A percentile compares a stretch with the other conserved stretches of the same genome.
Evolutionary conservation across 495 filamentous ascomycete genomes (phyloP).

Genomic region (Trichoderma virens): DNA sequence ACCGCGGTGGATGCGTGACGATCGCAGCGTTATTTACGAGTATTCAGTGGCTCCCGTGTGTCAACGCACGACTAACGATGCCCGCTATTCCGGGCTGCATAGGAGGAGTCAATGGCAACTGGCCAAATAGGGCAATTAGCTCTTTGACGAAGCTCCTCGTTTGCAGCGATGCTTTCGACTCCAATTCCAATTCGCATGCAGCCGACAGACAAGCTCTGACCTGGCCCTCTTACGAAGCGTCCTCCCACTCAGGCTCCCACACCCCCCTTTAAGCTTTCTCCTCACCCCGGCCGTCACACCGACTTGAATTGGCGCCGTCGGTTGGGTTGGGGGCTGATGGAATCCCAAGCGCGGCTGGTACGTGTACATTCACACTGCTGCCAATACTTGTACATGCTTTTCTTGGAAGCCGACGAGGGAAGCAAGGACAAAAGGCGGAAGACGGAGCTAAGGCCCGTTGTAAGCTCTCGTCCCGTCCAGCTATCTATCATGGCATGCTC

Average conservation of each 20-base stretch:
- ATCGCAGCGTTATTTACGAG: neutral
- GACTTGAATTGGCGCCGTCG: neutral
- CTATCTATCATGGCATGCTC: neutral
- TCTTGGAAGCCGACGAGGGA: neutral
- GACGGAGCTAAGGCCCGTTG: neutral
- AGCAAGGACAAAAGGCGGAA: neutral
- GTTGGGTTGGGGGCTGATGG: neutral
- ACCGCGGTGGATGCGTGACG: neutral
- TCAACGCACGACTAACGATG: neutral
- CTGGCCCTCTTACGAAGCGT: neutral
- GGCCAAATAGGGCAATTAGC: neutral
- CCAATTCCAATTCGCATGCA: neutral
- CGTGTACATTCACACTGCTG: neutral
- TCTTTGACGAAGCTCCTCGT: neutral
- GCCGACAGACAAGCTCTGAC: neutral
- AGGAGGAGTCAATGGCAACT: neutral
- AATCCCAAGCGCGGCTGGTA: neutral
- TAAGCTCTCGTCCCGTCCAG: neutral
- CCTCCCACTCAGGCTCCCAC: neutral
- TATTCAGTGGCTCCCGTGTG: neutral
- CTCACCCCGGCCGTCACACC: slow-evolving; percentile 1
- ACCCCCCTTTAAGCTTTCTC: neutral
- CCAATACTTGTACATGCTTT: neutral
- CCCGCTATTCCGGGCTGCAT: too few relatives aligned
- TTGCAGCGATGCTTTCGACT: neutral